Percentiles rank a stretch among this genome's conserved stretches.
Conservation (phyloP, 768 basidiomycete genomes). For the Daedaleopsis sinensis region DNA sequence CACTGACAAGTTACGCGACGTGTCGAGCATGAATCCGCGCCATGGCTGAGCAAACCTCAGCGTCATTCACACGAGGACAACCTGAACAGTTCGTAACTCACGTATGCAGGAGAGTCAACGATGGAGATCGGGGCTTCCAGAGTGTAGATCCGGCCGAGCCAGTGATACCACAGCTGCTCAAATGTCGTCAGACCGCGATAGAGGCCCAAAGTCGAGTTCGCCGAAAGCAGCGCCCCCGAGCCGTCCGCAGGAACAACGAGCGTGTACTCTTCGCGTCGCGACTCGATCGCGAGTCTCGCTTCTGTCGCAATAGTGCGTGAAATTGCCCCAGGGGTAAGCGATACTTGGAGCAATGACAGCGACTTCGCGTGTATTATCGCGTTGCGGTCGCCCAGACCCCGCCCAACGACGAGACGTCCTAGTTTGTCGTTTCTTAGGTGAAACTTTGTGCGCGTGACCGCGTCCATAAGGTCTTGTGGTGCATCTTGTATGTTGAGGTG, state of each 20-base stretch:
- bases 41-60: constrained; percentile 48
- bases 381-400: constrained; percentile 49
- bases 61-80: neutral
- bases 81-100: constrained; percentile 34
- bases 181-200: constrained; percentile 77
- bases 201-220: constrained; percentile 67
- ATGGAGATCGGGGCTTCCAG: constrained; percentile 60
- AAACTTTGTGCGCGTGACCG: constrained; percentile 50
- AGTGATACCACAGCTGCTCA: constrained; percentile 60
- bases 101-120: constrained; percentile 64
- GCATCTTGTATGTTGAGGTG: constrained; percentile 36
- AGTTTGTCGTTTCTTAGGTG: constrained; percentile 56
- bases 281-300: constrained; percentile 47
- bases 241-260: constrained; percentile 57
- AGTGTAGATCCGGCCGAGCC: constrained; percentile 44
- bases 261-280: constrained; percentile 59
- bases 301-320: constrained; percentile 52
- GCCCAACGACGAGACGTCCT: constrained; percentile 56
- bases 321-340: constrained; percentile 33
- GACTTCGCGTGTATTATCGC: constrained; percentile 41
- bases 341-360: constrained; percentile 45
- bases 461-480: constrained; percentile 58
- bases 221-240: constrained; percentile 49
- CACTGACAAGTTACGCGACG: constrained; percentile 59
- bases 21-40: constrained; percentile 80